These are phyloP conservation scores for Botrytis deweyae DNA, from an alignment of 2,329 filamentous ascomycete genomes.

Conservation along the genomic window DNA sequence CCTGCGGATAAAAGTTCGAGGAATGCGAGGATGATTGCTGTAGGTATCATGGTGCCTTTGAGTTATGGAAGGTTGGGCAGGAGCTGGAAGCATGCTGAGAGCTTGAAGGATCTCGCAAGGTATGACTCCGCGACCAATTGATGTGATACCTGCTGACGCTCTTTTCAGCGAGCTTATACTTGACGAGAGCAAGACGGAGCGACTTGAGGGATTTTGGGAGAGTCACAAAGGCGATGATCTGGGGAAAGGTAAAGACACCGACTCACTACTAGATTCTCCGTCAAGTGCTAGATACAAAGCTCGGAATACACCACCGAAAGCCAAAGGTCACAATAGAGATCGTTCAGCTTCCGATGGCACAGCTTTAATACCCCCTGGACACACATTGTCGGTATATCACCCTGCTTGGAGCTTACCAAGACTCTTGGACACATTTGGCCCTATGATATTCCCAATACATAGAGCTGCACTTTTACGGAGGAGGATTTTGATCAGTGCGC, in stretches of 20 bases:
- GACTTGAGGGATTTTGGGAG: constrained; percentile 81
- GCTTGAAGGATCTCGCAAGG: constrained; percentile 71
- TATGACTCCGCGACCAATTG: constrained; percentile 42
- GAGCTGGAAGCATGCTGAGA: constrained; percentile 83
- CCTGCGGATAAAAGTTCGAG: constrained; percentile 76
- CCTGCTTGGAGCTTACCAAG: constrained; percentile 79
- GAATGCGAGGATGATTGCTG: constrained; percentile 89
- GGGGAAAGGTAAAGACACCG: constrained; percentile 28
- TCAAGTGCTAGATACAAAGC: constrained; percentile 48
- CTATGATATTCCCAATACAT: constrained; percentile 87
- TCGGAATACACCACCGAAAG: constrained; percentile 35
- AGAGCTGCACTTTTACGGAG: constrained; percentile 83
- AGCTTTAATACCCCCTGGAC: constrained; percentile 56
- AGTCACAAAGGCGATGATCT: constrained; percentile 47
- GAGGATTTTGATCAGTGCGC: constrained; percentile 81
- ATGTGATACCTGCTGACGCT: constrained; percentile 30
- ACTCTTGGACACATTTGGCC: constrained; percentile 81
- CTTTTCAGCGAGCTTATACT: constrained; percentile 57
- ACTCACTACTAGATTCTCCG: constrained; percentile 39
- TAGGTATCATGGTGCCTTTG: constrained; percentile 83
- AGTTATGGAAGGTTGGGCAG: constrained; percentile 83
- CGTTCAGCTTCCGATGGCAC: constrained; percentile 63
- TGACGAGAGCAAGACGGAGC: constrained; percentile 59
- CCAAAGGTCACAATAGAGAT: constrained; percentile 52
- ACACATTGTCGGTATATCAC: constrained; percentile 74